phyloP scores from a whole-genome alignment of 2,329 filamentous ascomycete genomes.

The Conoideocrella luteorostrata region DNA sequence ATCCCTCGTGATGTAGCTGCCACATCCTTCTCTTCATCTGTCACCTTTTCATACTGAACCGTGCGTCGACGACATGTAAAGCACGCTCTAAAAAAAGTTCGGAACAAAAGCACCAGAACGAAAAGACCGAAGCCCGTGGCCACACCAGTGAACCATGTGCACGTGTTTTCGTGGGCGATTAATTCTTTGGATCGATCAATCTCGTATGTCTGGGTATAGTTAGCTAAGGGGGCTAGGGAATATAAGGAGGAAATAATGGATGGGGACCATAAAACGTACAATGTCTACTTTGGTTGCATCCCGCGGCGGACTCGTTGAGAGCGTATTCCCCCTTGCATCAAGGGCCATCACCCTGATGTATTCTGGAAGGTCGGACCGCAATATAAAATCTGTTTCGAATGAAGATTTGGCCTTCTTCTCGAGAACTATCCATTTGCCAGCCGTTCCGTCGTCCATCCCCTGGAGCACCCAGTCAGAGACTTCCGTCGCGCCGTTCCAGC shows the following conservation, averaged over 20 bases:
- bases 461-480: conserved; percentile 31
- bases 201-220: conserved; percentile 4
- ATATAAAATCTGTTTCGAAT: conserved; percentile 8
- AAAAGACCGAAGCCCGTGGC: not conserved
- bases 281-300: conserved; percentile 1
- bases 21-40: not conserved
- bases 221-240: no score
- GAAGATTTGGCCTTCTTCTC: conserved; percentile 1
- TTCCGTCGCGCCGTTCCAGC: conserved; percentile 30
- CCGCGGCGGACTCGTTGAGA: conserved; percentile 1
- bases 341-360: conserved; percentile 6
- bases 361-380: conserved; percentile 2
- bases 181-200: not conserved
- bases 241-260: not conserved
- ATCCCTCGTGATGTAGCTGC: not conserved
- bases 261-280: not conserved
- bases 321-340: conserved; percentile 4
- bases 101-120: not conserved
- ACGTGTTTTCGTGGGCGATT: not conserved
- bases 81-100: not conserved
- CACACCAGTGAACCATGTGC: not conserved
- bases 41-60: not conserved
- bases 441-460: conserved; percentile 15
- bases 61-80: not conserved
- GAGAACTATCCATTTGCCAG: not conserved